Conservation (phyloP, 2,329 filamentous ascomycete species). For the Zymoseptoria tritici region DNA sequence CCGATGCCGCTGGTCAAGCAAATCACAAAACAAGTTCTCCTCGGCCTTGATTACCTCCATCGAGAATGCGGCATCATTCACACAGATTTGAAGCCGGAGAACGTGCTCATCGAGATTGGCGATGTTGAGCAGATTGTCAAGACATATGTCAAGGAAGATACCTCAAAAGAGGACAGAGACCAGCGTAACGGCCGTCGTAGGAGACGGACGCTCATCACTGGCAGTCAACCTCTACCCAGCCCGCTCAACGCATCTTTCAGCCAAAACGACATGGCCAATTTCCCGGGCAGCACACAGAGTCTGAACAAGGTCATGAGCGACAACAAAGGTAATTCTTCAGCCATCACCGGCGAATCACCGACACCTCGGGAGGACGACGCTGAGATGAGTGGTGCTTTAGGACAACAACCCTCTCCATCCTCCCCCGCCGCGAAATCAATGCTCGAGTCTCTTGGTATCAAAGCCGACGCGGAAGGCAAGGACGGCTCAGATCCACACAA, state of each 20-base stretch:
- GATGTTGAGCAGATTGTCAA: conserved; percentile 98
- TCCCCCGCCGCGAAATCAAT: conserved; percentile 44
- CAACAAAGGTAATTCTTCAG: conserved; percentile 47
- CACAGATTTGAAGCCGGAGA: conserved; percentile 94
- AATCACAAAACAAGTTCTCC: conserved; percentile 94
- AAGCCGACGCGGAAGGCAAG: conserved; percentile 20
- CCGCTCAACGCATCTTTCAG: conserved; percentile 89
- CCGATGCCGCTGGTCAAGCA: conserved; percentile 96
- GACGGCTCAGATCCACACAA: conserved; percentile 52
- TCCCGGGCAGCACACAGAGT: conserved; percentile 57
- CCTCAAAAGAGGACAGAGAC: conserved; percentile 63
- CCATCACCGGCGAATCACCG: conserved; percentile 36
- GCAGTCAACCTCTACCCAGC: conserved; percentile 90
- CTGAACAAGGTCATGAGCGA: conserved; percentile 80
- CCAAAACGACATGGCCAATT: conserved; percentile 60
- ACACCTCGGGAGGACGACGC: conserved; percentile 35
- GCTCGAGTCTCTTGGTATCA: conserved; percentile 51
- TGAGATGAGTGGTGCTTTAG: conserved; percentile 52
- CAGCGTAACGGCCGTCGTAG: conserved; percentile 86
- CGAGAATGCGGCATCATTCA: conserved; percentile 98
- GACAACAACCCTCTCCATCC: conserved; percentile 31
- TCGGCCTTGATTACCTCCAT: conserved; percentile 93
- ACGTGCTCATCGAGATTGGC: conserved; percentile 96
- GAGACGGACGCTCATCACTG: conserved; percentile 88
- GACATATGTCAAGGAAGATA: conserved; percentile 80